phyloP scores from a whole-genome alignment of 139 green algal genomes.

The Yamagishiella unicocca region DNA sequence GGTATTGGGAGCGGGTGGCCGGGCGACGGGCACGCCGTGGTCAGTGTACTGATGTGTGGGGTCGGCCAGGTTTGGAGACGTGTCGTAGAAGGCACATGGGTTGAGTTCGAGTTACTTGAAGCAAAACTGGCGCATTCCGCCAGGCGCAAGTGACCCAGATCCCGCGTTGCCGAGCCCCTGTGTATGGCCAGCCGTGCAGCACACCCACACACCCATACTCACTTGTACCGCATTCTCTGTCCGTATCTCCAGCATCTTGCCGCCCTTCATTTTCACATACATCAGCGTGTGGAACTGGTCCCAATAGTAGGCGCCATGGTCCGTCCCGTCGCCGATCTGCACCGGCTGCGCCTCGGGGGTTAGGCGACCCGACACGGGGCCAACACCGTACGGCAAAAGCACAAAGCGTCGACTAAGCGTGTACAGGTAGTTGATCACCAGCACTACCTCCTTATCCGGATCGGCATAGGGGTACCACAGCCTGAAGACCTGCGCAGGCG shows the following conservation, averaged over 20 bases:
- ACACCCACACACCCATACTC: not conserved
- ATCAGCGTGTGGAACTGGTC: slow-evolving; percentile 47
- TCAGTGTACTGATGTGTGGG: too few species aligned
- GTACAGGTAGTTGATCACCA: slow-evolving; percentile 54
- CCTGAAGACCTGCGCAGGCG: slow-evolving; percentile 52
- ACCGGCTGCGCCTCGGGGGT: slow-evolving; percentile 9
- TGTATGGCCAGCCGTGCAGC: too few species aligned
- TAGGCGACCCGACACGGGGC: slow-evolving; percentile 15
- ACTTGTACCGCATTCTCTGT: slow-evolving; percentile 52
- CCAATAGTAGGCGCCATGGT: slow-evolving; percentile 56
- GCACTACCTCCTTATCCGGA: slow-evolving; percentile 44
- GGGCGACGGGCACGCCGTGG: too few species aligned
- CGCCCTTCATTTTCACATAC: slow-evolving; percentile 55
- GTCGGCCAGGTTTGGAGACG: too few species aligned
- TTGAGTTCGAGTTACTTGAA: too few species aligned
- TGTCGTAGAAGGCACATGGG: too few species aligned
- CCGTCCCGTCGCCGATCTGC: slow-evolving; percentile 37
- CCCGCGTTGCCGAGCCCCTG: too few species aligned
- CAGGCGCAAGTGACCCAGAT: too few species aligned
- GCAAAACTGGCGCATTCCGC: too few species aligned
- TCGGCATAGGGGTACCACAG: slow-evolving; percentile 64
- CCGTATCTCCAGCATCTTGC: slow-evolving; percentile 50
- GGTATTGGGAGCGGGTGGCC: too few species aligned
- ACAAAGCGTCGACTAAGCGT: slow-evolving; percentile 45
- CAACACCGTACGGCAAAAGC: not conserved